Conservation (phyloP, 495 filamentous ascomycete species). For the Achaetomiella virescens region DNA sequence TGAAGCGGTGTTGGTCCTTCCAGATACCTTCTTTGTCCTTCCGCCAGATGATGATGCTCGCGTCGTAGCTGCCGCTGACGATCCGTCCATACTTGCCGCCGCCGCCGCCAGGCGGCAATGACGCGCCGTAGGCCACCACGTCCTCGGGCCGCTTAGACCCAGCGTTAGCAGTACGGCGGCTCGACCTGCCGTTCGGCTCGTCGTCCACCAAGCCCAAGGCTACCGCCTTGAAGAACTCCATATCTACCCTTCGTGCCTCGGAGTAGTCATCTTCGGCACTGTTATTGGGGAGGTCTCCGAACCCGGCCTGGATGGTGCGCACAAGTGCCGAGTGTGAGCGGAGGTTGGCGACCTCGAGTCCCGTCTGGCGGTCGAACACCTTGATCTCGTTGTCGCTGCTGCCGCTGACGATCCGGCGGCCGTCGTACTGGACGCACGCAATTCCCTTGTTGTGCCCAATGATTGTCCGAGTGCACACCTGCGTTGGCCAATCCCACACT, state of each 20-base stretch:
- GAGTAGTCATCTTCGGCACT: slow-evolving; percentile 63
- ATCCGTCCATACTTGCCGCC: slow-evolving; percentile 82
- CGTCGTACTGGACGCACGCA: slow-evolving; percentile 95
- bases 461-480: slow-evolving; percentile 66
- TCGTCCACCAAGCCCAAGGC: slow-evolving; percentile 50
- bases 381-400: slow-evolving; percentile 93
- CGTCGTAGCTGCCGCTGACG: slow-evolving; percentile 92
- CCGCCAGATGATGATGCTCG: slow-evolving; percentile 91
- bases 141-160: slow-evolving; percentile 70
- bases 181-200: slow-evolving; percentile 14
- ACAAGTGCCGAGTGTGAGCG: slow-evolving; percentile 76
- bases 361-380: slow-evolving; percentile 80
- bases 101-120: slow-evolving; percentile 80
- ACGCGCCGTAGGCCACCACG: slow-evolving; percentile 71
- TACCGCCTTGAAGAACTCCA: slow-evolving; percentile 63
- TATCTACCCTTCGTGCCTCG: slow-evolving; percentile 67
- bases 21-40: slow-evolving; percentile 75
- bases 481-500: slow-evolving; percentile 83
- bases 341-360: slow-evolving; percentile 81
- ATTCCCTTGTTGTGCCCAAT: slow-evolving; percentile 91
- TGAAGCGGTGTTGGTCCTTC: slow-evolving; percentile 63
- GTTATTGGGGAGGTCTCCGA: slow-evolving; percentile 80
- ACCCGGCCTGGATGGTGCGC: slow-evolving; percentile 88
- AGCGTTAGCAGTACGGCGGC: slow-evolving; percentile 58
- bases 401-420: slow-evolving; percentile 90